These are phyloP conservation scores for Didymella sp. DNA, from an alignment of 2,329 filamentous ascomycete species.

Conservation along the genomic window DNA sequence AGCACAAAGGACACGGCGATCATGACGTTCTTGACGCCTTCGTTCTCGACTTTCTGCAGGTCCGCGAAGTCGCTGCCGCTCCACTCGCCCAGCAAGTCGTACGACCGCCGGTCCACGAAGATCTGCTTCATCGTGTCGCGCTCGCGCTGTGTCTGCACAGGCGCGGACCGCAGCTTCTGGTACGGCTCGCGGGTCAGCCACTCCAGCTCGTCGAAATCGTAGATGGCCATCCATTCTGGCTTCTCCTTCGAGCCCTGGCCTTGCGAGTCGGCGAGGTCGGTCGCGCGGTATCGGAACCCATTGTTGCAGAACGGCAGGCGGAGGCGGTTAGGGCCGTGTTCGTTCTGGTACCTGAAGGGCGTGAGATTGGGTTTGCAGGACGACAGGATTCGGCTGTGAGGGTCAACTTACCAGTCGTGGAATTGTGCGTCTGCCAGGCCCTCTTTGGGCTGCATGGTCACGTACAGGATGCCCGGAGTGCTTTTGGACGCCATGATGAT, in stretches of 20 bases:
- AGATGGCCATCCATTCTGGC: conserved; percentile 79
- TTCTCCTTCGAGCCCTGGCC: conserved; percentile 47
- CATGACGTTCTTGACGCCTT: conserved; percentile 62
- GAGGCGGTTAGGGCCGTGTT: conserved; percentile 83
- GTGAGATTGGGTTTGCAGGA: conserved; percentile 25
- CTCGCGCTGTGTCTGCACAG: conserved; percentile 65
- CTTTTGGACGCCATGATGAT: conserved; percentile 52
- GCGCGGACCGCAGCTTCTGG: conserved; percentile 65
- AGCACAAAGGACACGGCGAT: conserved; percentile 68
- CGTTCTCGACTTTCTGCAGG: conserved; percentile 66
- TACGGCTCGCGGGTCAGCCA: conserved; percentile 75
- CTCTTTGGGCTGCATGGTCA: conserved; percentile 81
- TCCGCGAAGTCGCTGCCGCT: conserved; percentile 64
- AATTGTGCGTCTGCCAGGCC: conserved; percentile 72
- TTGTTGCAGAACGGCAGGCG: conserved; percentile 76
- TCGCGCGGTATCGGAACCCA: conserved; percentile 79
- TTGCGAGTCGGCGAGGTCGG: conserved; percentile 56
- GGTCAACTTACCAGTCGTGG: conserved; percentile 65
- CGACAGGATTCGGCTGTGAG: conserved; percentile 29
- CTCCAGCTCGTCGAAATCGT: conserved; percentile 79
- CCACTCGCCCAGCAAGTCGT: conserved; percentile 67
- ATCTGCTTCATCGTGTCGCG: conserved; percentile 69
- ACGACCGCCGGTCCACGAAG: conserved; percentile 73
- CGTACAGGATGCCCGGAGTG: conserved; percentile 75
- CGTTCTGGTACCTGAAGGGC: conserved; percentile 76